Base-by-base conservation (phyloP, 164 flowering plant species). In the Warburgia ugandensis region DNA sequence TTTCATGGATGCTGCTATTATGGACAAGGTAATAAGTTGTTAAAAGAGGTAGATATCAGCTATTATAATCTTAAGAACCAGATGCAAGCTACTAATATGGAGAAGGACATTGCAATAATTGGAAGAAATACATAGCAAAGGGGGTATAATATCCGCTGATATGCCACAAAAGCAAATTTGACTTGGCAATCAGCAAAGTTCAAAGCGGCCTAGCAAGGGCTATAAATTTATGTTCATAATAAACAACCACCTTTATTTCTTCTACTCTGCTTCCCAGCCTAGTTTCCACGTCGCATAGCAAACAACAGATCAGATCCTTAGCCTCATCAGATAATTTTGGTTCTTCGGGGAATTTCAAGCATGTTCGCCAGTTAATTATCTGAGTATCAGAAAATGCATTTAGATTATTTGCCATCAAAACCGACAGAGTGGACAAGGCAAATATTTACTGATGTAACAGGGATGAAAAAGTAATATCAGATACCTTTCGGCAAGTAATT, bases 261-360 rank as follows among this genome's bases (percentile, higher is more conserved):
- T 89, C 92, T 21, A 80, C 87, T 55, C 78, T 54, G 16, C 87
- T 81, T 26, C 97, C 95, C 53, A 86, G 52, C 65, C 95, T 73
- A 54, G 77, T 57, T 50, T 83, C 95, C 65, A 86, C 94, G 68
- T 80, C 77, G 66, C 97, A 89, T 29, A 89, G 74, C 67, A 89
- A 73, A 59, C 60, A 81, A 52, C 81, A 77, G 48, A 89, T 85
- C 51, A 89, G 68, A 75, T 89, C 95, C 68, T 54, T 81, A 28
- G 94, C 95, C 56, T 76, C 81, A 50, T 58, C 50, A 39, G 95
- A 83, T 54, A 86, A 65, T 64, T 69, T 83, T 58, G 92, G 89
- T 55, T 89, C 95, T 44, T 86, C 92, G 3, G 92, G 97, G 61
- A 89, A 86, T 56, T 86, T 86, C 58, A 86, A 71, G 77, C 88